These are phyloP conservation scores for Fragilaria radians DNA, from an alignment of 108 stramenopile species.

Conservation along the genomic window DNA sequence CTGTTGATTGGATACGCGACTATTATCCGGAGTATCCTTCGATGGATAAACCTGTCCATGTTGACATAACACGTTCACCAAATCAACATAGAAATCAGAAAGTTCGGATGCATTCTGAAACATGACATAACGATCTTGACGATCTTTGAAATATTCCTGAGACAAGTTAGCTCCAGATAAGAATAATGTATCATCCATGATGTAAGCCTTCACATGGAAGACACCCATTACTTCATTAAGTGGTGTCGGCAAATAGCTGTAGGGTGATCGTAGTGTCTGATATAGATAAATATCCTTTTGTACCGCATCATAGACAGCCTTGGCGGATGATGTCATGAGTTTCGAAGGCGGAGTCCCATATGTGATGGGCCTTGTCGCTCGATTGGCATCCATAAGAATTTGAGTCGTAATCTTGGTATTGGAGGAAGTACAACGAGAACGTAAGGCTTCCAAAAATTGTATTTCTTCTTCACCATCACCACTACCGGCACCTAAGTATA, in stretches of 20 bases:
- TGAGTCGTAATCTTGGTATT: slow-evolving; percentile 26
- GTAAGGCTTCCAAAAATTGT: slow-evolving; percentile 53
- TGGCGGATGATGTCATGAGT: slow-evolving; percentile 43
- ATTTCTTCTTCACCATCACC: slow-evolving; percentile 8
- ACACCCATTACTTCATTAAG: slow-evolving; percentile 79
- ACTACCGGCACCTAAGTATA: slow-evolving; percentile 68
- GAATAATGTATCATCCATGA: slow-evolving; percentile 69
- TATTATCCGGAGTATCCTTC: too few species aligned
- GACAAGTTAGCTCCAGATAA: slow-evolving; percentile 80
- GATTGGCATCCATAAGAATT: slow-evolving; percentile 66
- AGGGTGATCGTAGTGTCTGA: slow-evolving; percentile 41
- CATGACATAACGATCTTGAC: slow-evolving; percentile 71
- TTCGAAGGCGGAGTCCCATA: slow-evolving; percentile 15
- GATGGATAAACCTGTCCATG: slow-evolving; percentile 40
- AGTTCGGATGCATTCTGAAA: slow-evolving; percentile 57
- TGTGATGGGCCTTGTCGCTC: slow-evolving; percentile 60
- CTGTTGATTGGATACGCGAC: not conserved
- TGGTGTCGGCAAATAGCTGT: slow-evolving; percentile 56
- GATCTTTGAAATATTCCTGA: slow-evolving; percentile 79
- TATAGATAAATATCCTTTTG: slow-evolving; percentile 40
- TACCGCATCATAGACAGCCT: slow-evolving; percentile 22
- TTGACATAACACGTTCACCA: slow-evolving; percentile 47
- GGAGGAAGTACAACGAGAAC: slow-evolving; percentile 3
- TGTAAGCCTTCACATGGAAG: slow-evolving; percentile 83
- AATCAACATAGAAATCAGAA: slow-evolving; percentile 69